Evolutionary conservation across 805 yeast genomes (phyloP), one percentile per base, ranked within the genome.

Genomic region (Lipomyces orientalis): DNA sequence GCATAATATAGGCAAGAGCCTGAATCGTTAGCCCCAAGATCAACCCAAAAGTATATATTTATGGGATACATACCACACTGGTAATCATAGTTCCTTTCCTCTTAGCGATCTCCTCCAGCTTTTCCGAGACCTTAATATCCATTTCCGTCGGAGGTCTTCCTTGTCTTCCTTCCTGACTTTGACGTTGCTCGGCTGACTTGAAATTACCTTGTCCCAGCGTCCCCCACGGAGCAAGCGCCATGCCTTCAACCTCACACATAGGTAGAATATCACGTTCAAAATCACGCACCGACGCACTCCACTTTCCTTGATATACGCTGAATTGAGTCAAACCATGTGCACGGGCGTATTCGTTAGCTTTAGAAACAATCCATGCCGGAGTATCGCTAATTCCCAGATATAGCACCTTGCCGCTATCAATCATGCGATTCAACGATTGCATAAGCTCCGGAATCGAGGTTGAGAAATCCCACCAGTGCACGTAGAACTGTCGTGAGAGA

Each of bases 191-290:
- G 25, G 12, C 16, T 1, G 49, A 14, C 61, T 58, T 34, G 52
- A 58, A 58, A 14, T 35, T 10, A 14, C 61, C 61, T 39, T 43
- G 52, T 10, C 8, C 61, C 1, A 31, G 49, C 19, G 49, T 4
- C 8, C 61, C 33, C 52, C 52, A 58, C n/a, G 52, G 52, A 8
- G 61, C 37, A 14, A 31, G 33, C 19, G 37, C 61, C 76, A 73
- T 73, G 9, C 76, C 76, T 58, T 71, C 73, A 37, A 54, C 67
- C 29, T 62, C 61, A 9, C 71, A 72, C 76, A 74, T 73, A 8
- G 76, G 76, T 12, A 73, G 57, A 19, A 73, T 74, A 10, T 74
- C 76, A 8, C 75, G 68, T 55, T 73, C 75, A 58, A 73, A 69
- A 62, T 72, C 74, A 37, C 75, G 64, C 1, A 56, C 22, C 58